Evolutionary conservation across 2,329 filamentous ascomycete genomes (phyloP), one percentile per base, ranked within the genome.

Genomic region (Monosporascus sp.): DNA sequence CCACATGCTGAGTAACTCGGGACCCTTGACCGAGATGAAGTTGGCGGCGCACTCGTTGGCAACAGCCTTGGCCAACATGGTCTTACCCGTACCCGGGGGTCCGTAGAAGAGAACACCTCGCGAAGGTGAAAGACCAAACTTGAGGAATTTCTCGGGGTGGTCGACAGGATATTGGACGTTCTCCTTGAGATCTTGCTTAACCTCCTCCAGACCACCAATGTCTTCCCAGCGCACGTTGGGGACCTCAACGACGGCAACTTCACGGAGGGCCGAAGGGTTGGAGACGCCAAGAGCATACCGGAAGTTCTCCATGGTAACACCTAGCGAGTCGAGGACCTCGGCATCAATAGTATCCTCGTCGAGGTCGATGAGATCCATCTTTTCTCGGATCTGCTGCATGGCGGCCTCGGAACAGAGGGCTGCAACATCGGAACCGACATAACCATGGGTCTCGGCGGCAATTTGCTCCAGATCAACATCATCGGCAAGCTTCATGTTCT

Each of bases 271-370:
- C 60, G 94, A 97, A 65, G 94, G 94, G 83, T 99, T 99, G 74
- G 92, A 97, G 56, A 97, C 92, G 66, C 94, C 94, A 49, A 99
- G 88, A 56, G 94, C 93, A 67, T 96, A 99, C 66, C 92, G 89
- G 90, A 99, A 99, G 84, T 99, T 99, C 75, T 99, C 94, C 90
- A 97, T 97, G 57, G 94, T 99, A 48, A 99, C 94, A 72, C 94
- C 94, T 47, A 99, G 86, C 46, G 94, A 97, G 76, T 99, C 94
- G 51, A 99, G 84, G 50, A 99, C 94, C 78, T 99, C 94, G 31
- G 94, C 94, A 66, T 99, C 94, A 59, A 99, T 99, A 57, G 94
- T 99, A 69, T 99, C 94, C 77, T 99, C 94, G 61, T 99, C 94
- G 36, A 99, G 83, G 74, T 99, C 94, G 63, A 99, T 99, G 60